Percentiles rank a stretch among this genome's conserved stretches.
phyloP scores from a whole-genome alignment of 2,329 filamentous ascomycete genomes.

The Phyllosticta citriasiana region DNA sequence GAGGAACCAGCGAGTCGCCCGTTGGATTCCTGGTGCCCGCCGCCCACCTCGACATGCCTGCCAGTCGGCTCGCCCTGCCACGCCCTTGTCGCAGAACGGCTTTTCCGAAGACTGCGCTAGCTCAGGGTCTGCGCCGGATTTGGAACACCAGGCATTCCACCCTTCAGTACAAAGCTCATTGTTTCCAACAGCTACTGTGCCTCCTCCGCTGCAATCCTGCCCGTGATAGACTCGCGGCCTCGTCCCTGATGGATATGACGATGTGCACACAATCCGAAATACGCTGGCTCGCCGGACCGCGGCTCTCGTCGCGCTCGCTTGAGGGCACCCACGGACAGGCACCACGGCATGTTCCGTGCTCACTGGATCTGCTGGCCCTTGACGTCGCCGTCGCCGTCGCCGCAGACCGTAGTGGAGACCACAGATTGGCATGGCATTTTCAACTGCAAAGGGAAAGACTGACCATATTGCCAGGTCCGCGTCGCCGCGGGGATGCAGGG shows the following conservation, averaged over 20 bases:
- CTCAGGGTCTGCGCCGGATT: neutral
- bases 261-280: constrained; percentile 6
- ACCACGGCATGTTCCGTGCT: constrained; percentile 4
- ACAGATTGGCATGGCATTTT: neutral
- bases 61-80: neutral
- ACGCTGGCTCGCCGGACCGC: neutral
- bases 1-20: neutral
- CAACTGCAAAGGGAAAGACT: neutral
- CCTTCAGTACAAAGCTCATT: neutral
- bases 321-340: constrained; percentile 4
- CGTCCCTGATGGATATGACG: constrained; percentile 3
- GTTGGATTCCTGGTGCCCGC: neutral
- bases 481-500: neutral
- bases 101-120: neutral
- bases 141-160: neutral
- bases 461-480: neutral
- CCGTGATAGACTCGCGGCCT: neutral
- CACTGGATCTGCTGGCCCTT: neutral
- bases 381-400: constrained; percentile 4
- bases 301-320: constrained; percentile 5
- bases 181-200: neutral
- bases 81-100: neutral
- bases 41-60: neutral
- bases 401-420: neutral
- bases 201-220: neutral